Evolutionary conservation across 1,139 yeast species (phyloP).

Genomic region (Geotrichum macrosporum): DNA sequence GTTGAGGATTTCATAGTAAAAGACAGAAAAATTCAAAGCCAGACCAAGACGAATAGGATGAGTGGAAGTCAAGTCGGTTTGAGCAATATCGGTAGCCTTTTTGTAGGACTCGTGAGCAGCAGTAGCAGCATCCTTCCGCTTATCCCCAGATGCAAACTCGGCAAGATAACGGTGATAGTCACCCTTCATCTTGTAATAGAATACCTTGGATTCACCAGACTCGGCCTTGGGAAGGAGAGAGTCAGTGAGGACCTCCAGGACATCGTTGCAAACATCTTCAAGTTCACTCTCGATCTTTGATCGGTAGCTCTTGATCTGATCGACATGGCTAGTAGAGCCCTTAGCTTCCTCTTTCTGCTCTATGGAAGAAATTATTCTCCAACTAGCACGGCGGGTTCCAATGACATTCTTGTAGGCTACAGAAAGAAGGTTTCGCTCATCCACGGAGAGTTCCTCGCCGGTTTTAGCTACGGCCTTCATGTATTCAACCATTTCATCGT

Average conservation of each 20-base stretch:
- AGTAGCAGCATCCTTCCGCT: constrained; percentile 92
- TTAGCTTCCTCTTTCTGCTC: constrained; percentile 99
- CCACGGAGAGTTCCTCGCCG: constrained; percentile 93
- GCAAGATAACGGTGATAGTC: constrained; percentile 99
- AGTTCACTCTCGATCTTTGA: constrained; percentile 92
- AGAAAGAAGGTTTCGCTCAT: constrained; percentile 93
- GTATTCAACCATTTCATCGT: constrained; percentile 98
- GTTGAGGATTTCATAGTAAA: constrained; percentile 96
- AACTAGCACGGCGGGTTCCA: constrained; percentile 98
- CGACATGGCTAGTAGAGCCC: constrained; percentile 79
- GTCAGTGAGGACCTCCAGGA: constrained; percentile 77
- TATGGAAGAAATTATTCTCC: constrained; percentile 98
- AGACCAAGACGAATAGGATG: constrained; percentile 98
- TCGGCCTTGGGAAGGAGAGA: constrained; percentile 93
- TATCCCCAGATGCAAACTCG: constrained; percentile 89
- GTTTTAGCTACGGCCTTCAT: constrained; percentile 97
- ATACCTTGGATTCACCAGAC: constrained; percentile 96
- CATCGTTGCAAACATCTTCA: constrained; percentile 92
- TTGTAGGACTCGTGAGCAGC: constrained; percentile 94
- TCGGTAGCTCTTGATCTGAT: constrained; percentile 90
- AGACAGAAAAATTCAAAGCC: constrained; percentile 95
- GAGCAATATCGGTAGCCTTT: constrained; percentile 95
- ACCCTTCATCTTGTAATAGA: constrained; percentile 99
- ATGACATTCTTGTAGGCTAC: constrained; percentile 98
- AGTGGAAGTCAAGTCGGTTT: constrained; percentile 96